These are phyloP conservation scores for Fusarium kyushuense DNA, from an alignment of 2,329 filamentous ascomycete genomes.

Conservation along the genomic window DNA sequence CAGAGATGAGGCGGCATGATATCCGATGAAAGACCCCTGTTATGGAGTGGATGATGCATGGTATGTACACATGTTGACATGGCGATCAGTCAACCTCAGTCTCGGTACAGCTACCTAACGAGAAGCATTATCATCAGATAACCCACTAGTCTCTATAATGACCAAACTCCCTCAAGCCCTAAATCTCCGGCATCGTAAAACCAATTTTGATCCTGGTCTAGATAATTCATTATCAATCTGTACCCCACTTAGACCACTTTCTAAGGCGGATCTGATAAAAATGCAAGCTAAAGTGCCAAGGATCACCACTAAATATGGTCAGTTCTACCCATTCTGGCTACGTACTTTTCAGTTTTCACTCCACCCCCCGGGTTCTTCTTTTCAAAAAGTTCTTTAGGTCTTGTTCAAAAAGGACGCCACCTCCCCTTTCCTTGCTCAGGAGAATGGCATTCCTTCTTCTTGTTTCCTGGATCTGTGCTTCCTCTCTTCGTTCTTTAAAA, in stretches of 20 bases:
- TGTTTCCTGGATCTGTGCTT: not conserved
- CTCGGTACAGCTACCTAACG: not conserved
- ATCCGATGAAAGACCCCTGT: constrained; percentile 21
- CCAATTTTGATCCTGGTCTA: constrained; percentile 13
- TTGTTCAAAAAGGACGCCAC: constrained; percentile 28
- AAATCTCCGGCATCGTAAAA: constrained; percentile 28
- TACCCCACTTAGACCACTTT: constrained; percentile 23
- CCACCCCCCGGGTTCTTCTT: constrained; percentile 26
- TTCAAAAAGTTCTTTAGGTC: constrained; percentile 22
- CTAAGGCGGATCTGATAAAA: constrained; percentile 40
- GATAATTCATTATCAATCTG: constrained; percentile 40
- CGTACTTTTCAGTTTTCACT: constrained; percentile 34
- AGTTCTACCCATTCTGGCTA: constrained; percentile 2
- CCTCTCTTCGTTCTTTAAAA: not conserved
- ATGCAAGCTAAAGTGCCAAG: constrained; percentile 37
- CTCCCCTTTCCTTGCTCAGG: constrained; percentile 9
- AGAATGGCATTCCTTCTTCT: not conserved
- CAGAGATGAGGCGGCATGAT: constrained; percentile 18
- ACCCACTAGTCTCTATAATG: not conserved
- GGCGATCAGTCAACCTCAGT: not conserved
- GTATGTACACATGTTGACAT: not conserved
- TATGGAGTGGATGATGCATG: constrained; percentile 4
- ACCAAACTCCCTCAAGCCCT: not conserved
- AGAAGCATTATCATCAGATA: not conserved
- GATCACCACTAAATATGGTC: constrained; percentile 34